Percentiles rank a stretch among this genome's conserved stretches.
These are phyloP conservation scores for Termitomyces eurrhizus DNA, from an alignment of 768 basidiomycete species.

Conservation along the genomic window DNA sequence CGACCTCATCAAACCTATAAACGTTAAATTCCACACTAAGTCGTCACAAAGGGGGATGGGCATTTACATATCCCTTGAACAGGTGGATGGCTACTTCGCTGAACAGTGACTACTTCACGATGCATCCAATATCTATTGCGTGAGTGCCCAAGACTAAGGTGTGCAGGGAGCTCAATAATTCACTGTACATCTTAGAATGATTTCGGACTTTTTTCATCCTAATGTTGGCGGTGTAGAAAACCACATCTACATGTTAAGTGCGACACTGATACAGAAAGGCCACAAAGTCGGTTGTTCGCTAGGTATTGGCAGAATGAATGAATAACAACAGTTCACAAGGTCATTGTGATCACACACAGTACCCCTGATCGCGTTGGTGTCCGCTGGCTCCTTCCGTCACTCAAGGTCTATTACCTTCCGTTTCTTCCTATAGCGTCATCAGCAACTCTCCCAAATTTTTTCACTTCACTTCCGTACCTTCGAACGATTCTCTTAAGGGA, in stretches of 20 bases:
- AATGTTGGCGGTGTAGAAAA: constrained; percentile 94
- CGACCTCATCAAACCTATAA: not conserved
- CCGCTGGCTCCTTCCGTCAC: constrained; percentile 79
- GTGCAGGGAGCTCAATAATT: not conserved
- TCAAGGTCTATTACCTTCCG: constrained; percentile 96
- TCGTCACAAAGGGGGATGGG: not conserved
- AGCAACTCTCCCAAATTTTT: constrained; percentile 92
- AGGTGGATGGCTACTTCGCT: not conserved
- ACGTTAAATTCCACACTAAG: not conserved
- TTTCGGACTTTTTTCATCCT: constrained; percentile 96
- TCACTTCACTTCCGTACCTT: constrained; percentile 89
- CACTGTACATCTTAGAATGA: constrained; percentile 60
- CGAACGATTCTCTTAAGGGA: constrained; percentile 87
- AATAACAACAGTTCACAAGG: constrained; percentile 39
- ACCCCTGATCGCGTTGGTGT: constrained; percentile 82
- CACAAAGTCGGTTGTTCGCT: constrained; percentile 60
- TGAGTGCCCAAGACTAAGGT: constrained; percentile 16
- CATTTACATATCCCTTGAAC: not conserved
- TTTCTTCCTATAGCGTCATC: constrained; percentile 85
- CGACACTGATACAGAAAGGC: constrained; percentile 74
- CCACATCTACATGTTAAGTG: constrained; percentile 90
- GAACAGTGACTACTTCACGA: constrained; percentile 7
- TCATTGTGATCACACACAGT: constrained; percentile 93
- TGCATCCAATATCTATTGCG: constrained; percentile 35
- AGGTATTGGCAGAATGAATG: not conserved